Conservation (phyloP, 768 basidiomycete species). For the Tricholoma saponaceum region DNA sequence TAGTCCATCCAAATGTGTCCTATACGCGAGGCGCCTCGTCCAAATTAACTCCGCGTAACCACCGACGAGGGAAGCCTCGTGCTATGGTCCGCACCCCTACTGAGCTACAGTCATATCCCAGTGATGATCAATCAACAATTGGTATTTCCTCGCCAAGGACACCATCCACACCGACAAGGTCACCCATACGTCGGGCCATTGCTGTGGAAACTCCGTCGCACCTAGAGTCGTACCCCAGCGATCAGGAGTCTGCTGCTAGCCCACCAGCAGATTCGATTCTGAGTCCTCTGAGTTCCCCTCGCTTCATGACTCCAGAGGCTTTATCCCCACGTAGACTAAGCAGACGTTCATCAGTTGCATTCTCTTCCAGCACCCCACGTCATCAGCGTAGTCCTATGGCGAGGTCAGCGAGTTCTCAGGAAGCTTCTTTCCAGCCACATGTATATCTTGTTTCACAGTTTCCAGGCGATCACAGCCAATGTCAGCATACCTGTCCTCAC, state of each 20-base stretch:
- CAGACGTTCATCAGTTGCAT: background rate
- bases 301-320: constrained; percentile 4
- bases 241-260: constrained; percentile 11
- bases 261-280: constrained; percentile 8
- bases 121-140: constrained; percentile 5
- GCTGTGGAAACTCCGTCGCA: constrained; percentile 23
- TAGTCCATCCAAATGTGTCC: constrained; percentile 10
- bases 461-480: background rate
- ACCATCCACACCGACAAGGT: background rate
- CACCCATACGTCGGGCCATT: background rate
- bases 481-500: constrained; percentile 1
- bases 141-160: too few species aligned
- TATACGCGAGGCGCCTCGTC: constrained; percentile 11
- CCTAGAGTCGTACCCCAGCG: constrained; percentile 22
- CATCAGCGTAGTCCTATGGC: background rate
- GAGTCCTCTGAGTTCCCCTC: constrained; percentile 14
- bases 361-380: background rate
- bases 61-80: constrained; percentile 13
- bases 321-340: background rate
- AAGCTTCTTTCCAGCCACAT: background rate
- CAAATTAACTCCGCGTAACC: background rate
- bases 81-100: constrained; percentile 26
- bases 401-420: background rate
- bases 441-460: background rate
- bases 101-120: constrained; percentile 13